Evolutionary conservation across 2,329 filamentous ascomycete genomes (phyloP).

Genomic region (Periconia macrospinosa): DNA sequence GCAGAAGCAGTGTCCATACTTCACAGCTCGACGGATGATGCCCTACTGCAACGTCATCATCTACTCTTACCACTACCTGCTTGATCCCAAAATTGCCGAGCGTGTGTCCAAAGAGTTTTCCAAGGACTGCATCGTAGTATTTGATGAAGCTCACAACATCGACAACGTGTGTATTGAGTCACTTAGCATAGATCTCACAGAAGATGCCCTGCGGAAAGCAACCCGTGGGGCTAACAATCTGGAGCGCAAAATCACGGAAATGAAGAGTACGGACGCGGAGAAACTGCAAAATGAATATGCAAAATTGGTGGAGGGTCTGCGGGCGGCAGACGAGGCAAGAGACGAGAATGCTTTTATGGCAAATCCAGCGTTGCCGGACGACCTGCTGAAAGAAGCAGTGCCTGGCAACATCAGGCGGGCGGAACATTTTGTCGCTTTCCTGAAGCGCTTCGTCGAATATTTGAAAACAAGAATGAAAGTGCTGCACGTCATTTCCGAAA

Average conservation of each 20-base stretch:
- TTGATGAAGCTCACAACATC: constrained; percentile 98
- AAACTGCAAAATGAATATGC: constrained; percentile 95
- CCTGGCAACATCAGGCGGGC: constrained; percentile 95
- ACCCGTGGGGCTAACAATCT: constrained; percentile 88
- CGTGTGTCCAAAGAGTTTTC: constrained; percentile 92
- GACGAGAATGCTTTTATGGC: constrained; percentile 97
- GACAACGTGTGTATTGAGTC: constrained; percentile 99
- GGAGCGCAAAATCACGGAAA: constrained; percentile 86
- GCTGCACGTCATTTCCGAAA: constrained; percentile 94
- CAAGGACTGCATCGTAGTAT: constrained; percentile 97
- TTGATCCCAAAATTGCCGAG: constrained; percentile 97
- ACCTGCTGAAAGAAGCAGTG: constrained; percentile 91
- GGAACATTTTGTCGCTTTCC: constrained; percentile 92
- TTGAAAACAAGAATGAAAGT: constrained; percentile 98
- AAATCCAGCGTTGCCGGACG: constrained; percentile 90
- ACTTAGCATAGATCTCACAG: constrained; percentile 92
- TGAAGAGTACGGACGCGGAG: constrained; percentile 93
- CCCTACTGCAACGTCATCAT: constrained; percentile 99
- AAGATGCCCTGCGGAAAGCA: constrained; percentile 89
- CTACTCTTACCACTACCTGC: constrained; percentile 97
- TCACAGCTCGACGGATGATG: constrained; percentile 97
- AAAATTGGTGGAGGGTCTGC: constrained; percentile 88
- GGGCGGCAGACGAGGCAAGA: constrained; percentile 83
- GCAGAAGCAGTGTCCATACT: constrained; percentile 97
- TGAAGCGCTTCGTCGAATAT: constrained; percentile 97